Conservation (phyloP, 2,329 filamentous ascomycete species). For the Diaporthe aspalathi region DNA sequence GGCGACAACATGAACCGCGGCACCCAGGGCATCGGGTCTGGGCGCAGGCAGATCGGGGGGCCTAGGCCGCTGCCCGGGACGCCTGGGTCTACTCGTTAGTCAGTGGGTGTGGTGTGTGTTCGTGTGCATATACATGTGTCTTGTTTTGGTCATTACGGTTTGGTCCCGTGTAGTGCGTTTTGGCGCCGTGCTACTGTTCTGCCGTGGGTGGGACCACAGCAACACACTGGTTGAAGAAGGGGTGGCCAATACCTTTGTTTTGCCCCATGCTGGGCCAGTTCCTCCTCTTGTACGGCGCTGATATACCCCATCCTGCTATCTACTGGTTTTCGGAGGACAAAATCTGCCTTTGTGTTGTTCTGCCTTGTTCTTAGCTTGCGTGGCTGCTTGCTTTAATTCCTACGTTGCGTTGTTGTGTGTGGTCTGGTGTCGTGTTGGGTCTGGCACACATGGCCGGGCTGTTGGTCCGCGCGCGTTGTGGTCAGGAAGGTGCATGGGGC, state of each 20-base stretch:
- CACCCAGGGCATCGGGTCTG: slow-evolving; percentile 73
- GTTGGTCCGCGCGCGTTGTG: not conserved
- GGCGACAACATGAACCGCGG: slow-evolving; percentile 80
- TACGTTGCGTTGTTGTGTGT: not conserved
- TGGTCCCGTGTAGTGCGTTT: not conserved
- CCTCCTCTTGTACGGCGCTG: slow-evolving; percentile 15
- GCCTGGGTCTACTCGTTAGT: slow-evolving; percentile 26
- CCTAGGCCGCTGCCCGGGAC: slow-evolving; percentile 72
- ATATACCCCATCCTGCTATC: slow-evolving; percentile 29
- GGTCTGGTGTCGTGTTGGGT: not conserved
- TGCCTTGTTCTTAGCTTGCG: slow-evolving; percentile 14
- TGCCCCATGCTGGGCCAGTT: not conserved
- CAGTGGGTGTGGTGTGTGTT: not conserved
- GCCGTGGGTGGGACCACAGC: not conserved
- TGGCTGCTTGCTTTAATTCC: slow-evolving; percentile 21
- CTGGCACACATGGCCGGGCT: not conserved
- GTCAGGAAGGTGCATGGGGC: too few relatives aligned
- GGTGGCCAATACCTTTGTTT: not conserved
- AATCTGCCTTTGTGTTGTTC: slow-evolving; percentile 4
- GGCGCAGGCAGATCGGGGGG: slow-evolving; percentile 82
- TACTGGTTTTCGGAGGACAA: slow-evolving; percentile 17
- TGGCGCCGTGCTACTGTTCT: not conserved
- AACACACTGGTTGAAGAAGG: not conserved
- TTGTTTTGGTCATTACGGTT: not conserved
- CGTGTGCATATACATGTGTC: not conserved